Evolutionary conservation across 2,329 filamentous ascomycete species (phyloP).

Genomic region (Fusarium algeriense): DNA sequence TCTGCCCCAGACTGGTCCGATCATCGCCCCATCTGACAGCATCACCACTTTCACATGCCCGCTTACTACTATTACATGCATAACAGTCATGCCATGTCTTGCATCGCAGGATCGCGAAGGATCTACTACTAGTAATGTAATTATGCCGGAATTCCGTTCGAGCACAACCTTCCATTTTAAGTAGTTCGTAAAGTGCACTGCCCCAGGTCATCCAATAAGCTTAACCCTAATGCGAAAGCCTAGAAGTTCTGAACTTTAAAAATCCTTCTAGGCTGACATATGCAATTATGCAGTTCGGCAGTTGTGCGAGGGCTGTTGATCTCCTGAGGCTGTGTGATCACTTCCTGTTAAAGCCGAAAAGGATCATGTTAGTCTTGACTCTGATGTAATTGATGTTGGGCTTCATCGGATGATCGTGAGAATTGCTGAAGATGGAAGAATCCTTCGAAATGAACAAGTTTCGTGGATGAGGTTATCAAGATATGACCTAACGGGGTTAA

Average conservation of each 20-base stretch:
- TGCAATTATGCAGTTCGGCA: not conserved
- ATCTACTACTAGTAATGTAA: not conserved
- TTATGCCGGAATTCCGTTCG: not conserved
- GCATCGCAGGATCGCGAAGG: not conserved
- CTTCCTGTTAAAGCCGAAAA: not conserved
- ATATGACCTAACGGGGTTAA: rapidly evolving
- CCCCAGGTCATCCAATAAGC: not conserved
- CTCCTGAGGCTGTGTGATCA: not conserved
- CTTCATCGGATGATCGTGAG: not conserved
- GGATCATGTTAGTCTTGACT: too few species aligned
- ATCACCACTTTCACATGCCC: not conserved
- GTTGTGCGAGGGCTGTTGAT: not conserved
- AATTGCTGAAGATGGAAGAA: rapidly evolving
- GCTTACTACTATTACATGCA: not conserved
- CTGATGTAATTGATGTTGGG: not conserved
- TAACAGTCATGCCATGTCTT: not conserved
- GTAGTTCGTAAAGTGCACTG: not conserved
- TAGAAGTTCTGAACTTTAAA: not conserved
- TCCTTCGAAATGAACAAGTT: not conserved
- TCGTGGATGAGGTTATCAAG: rapidly evolving
- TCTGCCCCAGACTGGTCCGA: not conserved
- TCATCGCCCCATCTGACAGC: rapidly evolving
- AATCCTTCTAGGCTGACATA: not conserved
- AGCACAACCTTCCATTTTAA: not conserved
- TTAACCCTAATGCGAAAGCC: not conserved